These are phyloP conservation scores for Penicillium sp. DNA, from an alignment of 2,329 filamentous ascomycete species.

Conservation along the genomic window DNA sequence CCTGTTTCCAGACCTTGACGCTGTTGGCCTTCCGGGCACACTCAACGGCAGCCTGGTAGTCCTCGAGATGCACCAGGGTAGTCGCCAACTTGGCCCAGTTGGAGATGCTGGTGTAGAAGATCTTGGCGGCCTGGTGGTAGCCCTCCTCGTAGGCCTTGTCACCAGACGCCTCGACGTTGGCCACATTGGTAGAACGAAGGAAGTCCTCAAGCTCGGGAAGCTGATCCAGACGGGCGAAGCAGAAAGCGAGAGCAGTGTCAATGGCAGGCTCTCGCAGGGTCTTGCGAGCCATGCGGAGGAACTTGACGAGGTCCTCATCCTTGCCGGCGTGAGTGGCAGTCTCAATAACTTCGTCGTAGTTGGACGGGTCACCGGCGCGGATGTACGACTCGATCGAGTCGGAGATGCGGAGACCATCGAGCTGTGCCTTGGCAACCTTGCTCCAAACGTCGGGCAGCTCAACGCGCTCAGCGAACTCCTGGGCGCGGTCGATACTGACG, in stretches of 20 bases:
- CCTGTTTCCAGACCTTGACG: conserved; percentile 98
- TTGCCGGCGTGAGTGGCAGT: conserved; percentile 93
- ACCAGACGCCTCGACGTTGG: conserved; percentile 92
- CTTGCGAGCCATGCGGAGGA: conserved; percentile 94
- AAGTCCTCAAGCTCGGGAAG: conserved; percentile 95
- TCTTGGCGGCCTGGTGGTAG: conserved; percentile 93
- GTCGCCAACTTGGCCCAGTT: conserved; percentile 99
- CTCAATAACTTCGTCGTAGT: conserved; percentile 95
- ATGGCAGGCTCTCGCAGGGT: conserved; percentile 90
- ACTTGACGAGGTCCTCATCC: conserved; percentile 96
- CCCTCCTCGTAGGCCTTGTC: conserved; percentile 97
- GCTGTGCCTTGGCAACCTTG: conserved; percentile 94
- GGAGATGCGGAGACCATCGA: conserved; percentile 87
- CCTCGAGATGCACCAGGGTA: conserved; percentile 91
- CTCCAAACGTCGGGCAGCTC: conserved; percentile 97
- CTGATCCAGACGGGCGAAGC: conserved; percentile 87
- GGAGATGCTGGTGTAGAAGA: conserved; percentile 96
- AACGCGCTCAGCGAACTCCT: conserved; percentile 91
- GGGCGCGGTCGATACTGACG: conserved; percentile 95
- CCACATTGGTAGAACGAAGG: conserved; percentile 86
- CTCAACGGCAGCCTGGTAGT: conserved; percentile 97
- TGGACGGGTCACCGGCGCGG: conserved; percentile 85
- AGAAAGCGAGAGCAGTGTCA: conserved; percentile 91
- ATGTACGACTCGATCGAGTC: conserved; percentile 98
- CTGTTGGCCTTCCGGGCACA: conserved; percentile 98